Evolutionary conservation across 441 rosid genomes (phyloP).

Genomic region (Adansonia rubrostipa): DNA sequence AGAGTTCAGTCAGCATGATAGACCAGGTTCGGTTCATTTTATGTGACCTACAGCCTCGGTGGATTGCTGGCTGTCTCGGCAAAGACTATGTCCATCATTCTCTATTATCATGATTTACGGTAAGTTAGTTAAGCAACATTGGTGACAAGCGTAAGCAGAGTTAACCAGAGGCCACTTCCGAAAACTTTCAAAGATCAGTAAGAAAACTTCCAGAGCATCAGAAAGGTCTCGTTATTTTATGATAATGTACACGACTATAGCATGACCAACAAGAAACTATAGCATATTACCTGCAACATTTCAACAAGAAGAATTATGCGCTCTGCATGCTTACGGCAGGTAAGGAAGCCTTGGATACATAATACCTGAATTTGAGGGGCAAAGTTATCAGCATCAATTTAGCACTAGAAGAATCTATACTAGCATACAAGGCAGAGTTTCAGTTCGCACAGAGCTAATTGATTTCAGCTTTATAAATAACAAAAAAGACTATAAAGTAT

Average conservation of each 20-base stretch:
- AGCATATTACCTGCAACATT: slow-evolving; percentile 85
- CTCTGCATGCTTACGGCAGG: slow-evolving; percentile 97
- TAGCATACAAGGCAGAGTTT: neutral
- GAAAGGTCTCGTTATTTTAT: neutral
- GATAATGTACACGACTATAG: neutral
- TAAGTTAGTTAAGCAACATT: neutral
- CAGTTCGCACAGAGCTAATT: neutral
- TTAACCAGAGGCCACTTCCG: slow-evolving; percentile 8
- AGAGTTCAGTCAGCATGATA: slow-evolving; percentile 8
- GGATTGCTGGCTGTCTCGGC: neutral
- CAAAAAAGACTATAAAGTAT: neutral
- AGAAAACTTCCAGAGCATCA: slow-evolving; percentile 16
- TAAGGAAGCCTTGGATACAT: slow-evolving; percentile 97
- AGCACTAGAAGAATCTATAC: slow-evolving; percentile 3
- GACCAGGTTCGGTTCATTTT: neutral
- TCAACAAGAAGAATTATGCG: slow-evolving; percentile 92
- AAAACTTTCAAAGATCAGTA: slow-evolving; percentile 3
- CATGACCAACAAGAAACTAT: neutral
- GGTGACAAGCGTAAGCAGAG: neutral
- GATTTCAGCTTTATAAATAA: slow-evolving; percentile 3
- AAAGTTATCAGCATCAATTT: slow-evolving; percentile 23
- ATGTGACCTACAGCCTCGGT: neutral
- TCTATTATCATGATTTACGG: neutral
- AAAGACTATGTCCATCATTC: neutral
- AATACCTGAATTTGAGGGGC: slow-evolving; percentile 59